Base-by-base conservation (phyloP, 768 basidiomycete genomes). In the Lactarius akahatsu region DNA sequence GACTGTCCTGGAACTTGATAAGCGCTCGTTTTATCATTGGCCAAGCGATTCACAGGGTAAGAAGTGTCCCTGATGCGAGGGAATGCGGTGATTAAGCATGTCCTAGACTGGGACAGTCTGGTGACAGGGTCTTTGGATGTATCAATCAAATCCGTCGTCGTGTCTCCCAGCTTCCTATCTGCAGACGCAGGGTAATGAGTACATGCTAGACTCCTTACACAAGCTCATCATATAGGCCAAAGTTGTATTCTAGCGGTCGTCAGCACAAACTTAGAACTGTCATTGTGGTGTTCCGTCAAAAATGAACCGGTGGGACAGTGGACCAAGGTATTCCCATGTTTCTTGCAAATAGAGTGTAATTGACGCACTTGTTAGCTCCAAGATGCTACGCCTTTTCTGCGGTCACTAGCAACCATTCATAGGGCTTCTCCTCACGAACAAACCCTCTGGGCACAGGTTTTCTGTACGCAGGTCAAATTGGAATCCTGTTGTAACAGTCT, bases 291-390 rank as follows among this genome's bases (percentile, higher is more conserved):
- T 11, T 81, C 90, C 2, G 75, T 77, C 1, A 89, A 89, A 71
- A 89, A 92, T 71, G 82, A 82, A 68, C 72, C 92, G 28, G 88
- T 83, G 67, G 90, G 91, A 56, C 85, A 90, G 78, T 93, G 91
- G 92, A 64, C 71, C 7, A 86, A 82, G 74, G 91, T 86, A 71
- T 50, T 60, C 23, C 59, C 60, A 59, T 34, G 11, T 45, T 34
- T 32, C 40, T 36, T 4, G 34, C 9, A n/a, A n/a, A 56, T 62
- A 30, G 16, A 34, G 8, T 30, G 52, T 50, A 40, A 71, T 57
- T 54, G 3, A 65, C 30, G 26, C 38, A 16, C 45, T 40, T 47
- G 28, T 47, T 68, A 90, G 88, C 78, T 85, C 13, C 79, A 77
- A 67, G 83, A 89, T 69, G 77, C 88, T 30, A 87, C 87, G 5